Percentiles rank a stretch among this genome's conserved stretches.
Conservation (phyloP, 129 eudicot species). For the Pittosporum tobira region DNA sequence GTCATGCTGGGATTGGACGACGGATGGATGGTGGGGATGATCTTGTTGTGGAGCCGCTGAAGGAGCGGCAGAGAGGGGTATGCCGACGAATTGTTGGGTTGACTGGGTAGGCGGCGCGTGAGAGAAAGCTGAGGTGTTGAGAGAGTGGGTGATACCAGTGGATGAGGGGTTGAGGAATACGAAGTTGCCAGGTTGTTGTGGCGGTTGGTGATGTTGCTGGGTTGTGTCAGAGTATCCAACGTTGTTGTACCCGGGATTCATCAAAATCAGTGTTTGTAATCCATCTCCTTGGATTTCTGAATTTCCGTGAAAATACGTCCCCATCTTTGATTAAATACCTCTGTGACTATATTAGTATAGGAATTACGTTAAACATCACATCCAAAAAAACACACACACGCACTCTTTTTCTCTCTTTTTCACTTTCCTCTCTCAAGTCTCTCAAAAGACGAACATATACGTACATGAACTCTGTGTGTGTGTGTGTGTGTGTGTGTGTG, state of each 20-base stretch:
- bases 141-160: conserved; percentile 25
- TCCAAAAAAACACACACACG: neutral
- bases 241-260: conserved; percentile 56
- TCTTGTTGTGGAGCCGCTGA: conserved; percentile 13
- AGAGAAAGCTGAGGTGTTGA: conserved; percentile 18
- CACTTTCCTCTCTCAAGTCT: too few relatives aligned
- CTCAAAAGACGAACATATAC: neutral
- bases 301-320: conserved; percentile 71
- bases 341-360: neutral
- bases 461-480: too few relatives aligned
- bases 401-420: conserved; percentile 3
- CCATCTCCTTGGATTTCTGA: conserved; percentile 73
- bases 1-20: conserved; percentile 49
- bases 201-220: conserved; percentile 24
- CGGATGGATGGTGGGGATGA: conserved; percentile 25
- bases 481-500: too few relatives aligned
- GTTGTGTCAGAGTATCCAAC: conserved; percentile 55
- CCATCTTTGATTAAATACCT: conserved; percentile 23
- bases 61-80: conserved; percentile 44
- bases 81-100: conserved; percentile 68
- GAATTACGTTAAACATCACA: conserved; percentile 19
- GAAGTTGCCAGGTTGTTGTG: conserved; percentile 34
- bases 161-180: conserved; percentile 51
- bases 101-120: conserved; percentile 48
- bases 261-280: conserved; percentile 60